A percentile compares a stretch with the other conserved stretches of the same genome.
phyloP scores from a whole-genome alignment of 164 flowering plant genomes.

The Berberis vulgaris region DNA sequence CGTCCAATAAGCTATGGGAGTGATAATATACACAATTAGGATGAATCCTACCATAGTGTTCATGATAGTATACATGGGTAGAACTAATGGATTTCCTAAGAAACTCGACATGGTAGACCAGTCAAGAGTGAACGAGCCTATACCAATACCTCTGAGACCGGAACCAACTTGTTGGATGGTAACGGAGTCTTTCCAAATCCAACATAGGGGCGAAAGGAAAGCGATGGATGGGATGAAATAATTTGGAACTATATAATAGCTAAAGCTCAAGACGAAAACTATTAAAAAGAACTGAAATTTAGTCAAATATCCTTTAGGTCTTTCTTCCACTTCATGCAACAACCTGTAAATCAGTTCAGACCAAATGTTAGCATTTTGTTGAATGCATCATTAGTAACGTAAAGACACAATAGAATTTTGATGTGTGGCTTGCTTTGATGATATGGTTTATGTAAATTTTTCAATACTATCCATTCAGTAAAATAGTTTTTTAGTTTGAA shows the following conservation, averaged over 20 bases:
- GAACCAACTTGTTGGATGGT: background rate
- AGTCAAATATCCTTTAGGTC: background rate
- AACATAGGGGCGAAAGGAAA: background rate
- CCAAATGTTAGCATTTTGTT: no score
- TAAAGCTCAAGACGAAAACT: background rate
- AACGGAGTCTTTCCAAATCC: background rate
- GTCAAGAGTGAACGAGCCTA: background rate
- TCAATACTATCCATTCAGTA: no score
- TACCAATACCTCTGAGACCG: background rate
- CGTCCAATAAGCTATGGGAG: background rate
- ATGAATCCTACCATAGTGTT: background rate
- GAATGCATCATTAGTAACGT: no score
- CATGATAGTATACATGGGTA: background rate
- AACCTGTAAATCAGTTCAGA: background rate
- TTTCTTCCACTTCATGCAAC: background rate
- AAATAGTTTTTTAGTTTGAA: no score
- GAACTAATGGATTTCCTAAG: background rate
- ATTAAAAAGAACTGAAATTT: background rate
- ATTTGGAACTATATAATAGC: background rate
- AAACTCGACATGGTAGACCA: background rate
- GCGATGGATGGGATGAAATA: background rate
- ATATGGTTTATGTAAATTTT: no score
- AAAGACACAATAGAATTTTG: no score
- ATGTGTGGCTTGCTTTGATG: no score
- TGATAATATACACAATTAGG: background rate